Conservation (phyloP, 371 early-diverging fungal species). For the Apophysomyces trapeziformis region DNA sequence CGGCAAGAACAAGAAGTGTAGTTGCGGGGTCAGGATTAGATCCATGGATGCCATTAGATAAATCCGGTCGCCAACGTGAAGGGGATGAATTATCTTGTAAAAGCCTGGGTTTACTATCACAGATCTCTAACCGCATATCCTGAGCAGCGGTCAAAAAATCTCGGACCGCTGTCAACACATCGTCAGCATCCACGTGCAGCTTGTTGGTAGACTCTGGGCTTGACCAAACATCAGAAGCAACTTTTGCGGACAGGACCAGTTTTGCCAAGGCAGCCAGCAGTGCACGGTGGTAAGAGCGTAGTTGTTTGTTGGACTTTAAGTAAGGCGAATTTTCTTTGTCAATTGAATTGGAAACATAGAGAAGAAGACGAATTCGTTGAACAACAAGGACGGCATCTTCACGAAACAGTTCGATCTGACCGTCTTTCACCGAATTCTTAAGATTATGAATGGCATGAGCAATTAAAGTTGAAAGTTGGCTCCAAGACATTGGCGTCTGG, state of each 20-base stretch:
- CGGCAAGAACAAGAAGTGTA: conserved; percentile 30
- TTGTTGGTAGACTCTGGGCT: conserved; percentile 31
- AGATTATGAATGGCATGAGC: conserved; percentile 69
- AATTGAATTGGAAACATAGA: conserved; percentile 77
- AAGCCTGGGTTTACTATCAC: conserved; percentile 51
- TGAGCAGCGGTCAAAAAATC: conserved; percentile 81
- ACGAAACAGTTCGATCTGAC: conserved; percentile 24
- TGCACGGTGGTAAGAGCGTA: conserved; percentile 75
- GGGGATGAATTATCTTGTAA: conserved; percentile 16
- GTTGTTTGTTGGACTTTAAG: conserved; percentile 65
- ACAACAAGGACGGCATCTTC: conserved; percentile 59
- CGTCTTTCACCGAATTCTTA: conserved; percentile 65
- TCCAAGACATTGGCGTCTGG: conserved; percentile 54
- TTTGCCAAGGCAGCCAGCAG: conserved; percentile 83
- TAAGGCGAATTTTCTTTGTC: conserved; percentile 68
- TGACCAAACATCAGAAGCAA: conserved; percentile 78
- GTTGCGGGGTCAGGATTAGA: conserved; percentile 23
- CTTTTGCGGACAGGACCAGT: conserved; percentile 82
- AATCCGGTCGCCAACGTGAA: conserved; percentile 21
- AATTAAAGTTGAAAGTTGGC: conserved; percentile 62
- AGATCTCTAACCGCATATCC: conserved; percentile 65
- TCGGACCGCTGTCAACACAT: conserved; percentile 74
- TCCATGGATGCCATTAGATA: background rate
- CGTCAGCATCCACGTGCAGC: conserved; percentile 48
- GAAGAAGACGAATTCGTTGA: conserved; percentile 79